Conservation (phyloP, 805 yeast species). For the Yarrowia sp. region DNA sequence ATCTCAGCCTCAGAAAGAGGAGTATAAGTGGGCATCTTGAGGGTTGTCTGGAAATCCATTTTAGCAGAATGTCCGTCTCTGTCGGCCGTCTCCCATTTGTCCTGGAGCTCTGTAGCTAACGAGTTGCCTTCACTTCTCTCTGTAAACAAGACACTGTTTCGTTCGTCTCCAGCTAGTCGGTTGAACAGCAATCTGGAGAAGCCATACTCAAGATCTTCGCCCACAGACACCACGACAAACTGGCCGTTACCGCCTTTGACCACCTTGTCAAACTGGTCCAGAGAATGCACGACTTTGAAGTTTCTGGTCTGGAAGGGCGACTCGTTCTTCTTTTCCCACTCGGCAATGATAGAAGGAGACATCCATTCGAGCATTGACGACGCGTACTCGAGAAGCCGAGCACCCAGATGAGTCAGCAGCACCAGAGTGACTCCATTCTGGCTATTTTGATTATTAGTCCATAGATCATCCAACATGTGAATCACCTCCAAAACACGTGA, state of each 20-base stretch:
- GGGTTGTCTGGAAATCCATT: constrained; percentile 40
- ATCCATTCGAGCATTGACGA: constrained; percentile 95
- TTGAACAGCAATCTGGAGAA: constrained; percentile 53
- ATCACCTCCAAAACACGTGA: constrained; percentile 83
- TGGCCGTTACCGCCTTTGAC: constrained; percentile 52
- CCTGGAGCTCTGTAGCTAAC: constrained; percentile 58
- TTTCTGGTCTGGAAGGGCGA: constrained; percentile 80
- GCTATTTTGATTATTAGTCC: constrained; percentile 52
- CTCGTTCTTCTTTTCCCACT: constrained; percentile 77
- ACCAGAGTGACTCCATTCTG: constrained; percentile 64
- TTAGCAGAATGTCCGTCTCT: constrained; percentile 46
- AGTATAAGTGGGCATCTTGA: constrained; percentile 40
- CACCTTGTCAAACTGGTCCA: constrained; percentile 54
- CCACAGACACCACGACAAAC: constrained; percentile 80
- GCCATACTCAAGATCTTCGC: constrained; percentile 70
- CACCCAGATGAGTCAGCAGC: constrained; percentile 78
- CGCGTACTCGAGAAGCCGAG: constrained; percentile 79
- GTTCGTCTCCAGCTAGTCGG: constrained; percentile 65
- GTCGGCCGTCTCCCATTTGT: constrained; percentile 46
- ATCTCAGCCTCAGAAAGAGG: constrained; percentile 48
- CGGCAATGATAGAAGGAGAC: constrained; percentile 82
- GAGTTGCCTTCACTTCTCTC: constrained; percentile 63
- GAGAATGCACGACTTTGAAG: constrained; percentile 64
- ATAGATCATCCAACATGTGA: constrained; percentile 71
- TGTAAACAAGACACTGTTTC: constrained; percentile 75